Evolutionary conservation across 352 stramenopile species (phyloP), one percentile per base, ranked within the genome.

Genomic region (Phytopythium mirpurense): DNA sequence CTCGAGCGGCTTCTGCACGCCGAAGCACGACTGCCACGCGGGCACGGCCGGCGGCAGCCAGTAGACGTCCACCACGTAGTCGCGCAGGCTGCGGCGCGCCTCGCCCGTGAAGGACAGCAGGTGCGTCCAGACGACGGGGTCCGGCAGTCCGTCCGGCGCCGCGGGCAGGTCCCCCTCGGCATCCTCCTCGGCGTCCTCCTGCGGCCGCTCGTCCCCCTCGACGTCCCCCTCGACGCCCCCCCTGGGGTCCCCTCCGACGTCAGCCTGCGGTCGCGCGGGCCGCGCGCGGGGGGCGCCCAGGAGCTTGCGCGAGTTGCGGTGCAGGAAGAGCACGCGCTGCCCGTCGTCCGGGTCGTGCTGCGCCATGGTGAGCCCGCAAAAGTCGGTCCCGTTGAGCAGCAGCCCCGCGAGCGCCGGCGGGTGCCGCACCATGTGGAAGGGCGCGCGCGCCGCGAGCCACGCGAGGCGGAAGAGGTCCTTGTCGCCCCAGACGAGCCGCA

Each of bases 101-200:
- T 67, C 74, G 36, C 36, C 74, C 16, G 16, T 15, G 62, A 91
- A 82, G 19, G 72, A 71, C 47, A 83, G 49, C 44, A 92, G 36
- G 40, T 90, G 78, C 6, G 82, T 89, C 72, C 78, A 86, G 49
- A 86, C 73, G n/a, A 67, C 59, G 23, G 74, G 67, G 31, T 85
- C 74, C 23, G 67, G 57, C 36, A 65, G 62, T 27, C 63, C 48
- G 53, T 72, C 68, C 10, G 26, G 19, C 18, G 68, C 59, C 8
- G 44, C 52, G 2, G 52, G 47, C 5, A 44, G 16, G 11, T 34
- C 47, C 47, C 24, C 34, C 46, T 52, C 46, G 5, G 32, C 47
- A 2, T 26, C 47, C 1, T 44, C 34, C 12, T 44, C 47, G 0
- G 24, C 26, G 14, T 42, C 31, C n/a, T 21, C 46, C 9, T 52